Percentiles rank a stretch among this genome's conserved stretches.
phyloP scores from a whole-genome alignment of 106 monocot genomes.

The Acanthochlamys bracteata region DNA sequence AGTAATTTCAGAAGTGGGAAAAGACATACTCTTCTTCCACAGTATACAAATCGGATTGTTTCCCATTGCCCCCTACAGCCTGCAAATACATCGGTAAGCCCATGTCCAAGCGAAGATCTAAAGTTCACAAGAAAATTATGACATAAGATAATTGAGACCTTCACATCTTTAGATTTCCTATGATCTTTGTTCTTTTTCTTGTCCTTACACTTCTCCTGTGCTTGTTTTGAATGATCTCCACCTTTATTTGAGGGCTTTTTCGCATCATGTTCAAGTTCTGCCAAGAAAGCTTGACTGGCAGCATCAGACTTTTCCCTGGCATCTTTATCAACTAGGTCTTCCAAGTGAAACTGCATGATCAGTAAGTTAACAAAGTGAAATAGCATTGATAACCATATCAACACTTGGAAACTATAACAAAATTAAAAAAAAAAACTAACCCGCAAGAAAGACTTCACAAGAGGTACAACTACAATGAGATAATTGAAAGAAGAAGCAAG shows the following conservation, averaged over 20 bases:
- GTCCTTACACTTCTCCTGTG: slow-evolving; percentile 70
- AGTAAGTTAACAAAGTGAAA: no score
- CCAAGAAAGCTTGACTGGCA: slow-evolving; percentile 84
- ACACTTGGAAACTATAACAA: neutral
- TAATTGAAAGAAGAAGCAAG: slow-evolving; percentile 73
- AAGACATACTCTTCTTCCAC: slow-evolving; percentile 46
- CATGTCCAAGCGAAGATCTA: no score
- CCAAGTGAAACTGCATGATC: slow-evolving; percentile 48
- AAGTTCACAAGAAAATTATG: slow-evolving; percentile 7
- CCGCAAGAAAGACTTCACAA: slow-evolving; percentile 71
- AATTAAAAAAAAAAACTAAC: slow-evolving; percentile 19
- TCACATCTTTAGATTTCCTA: slow-evolving; percentile 56
- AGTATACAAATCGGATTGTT: slow-evolving; percentile 28
- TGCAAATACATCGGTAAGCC: slow-evolving; percentile 12
- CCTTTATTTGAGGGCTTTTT: slow-evolving; percentile 21
- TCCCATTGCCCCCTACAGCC: slow-evolving; percentile 31
- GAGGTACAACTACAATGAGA: slow-evolving; percentile 54
- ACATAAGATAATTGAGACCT: slow-evolving; percentile 28
- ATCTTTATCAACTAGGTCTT: slow-evolving; percentile 88
- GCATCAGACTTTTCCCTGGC: slow-evolving; percentile 86
- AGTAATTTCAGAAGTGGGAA: neutral
- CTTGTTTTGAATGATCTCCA: slow-evolving; percentile 41
- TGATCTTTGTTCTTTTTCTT: slow-evolving; percentile 75
- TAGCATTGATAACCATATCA: no score
- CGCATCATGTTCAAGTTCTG: slow-evolving; percentile 16